Base-by-base conservation (phyloP, 768 basidiomycete genomes). In the Tylopilus subfusipes region DNA sequence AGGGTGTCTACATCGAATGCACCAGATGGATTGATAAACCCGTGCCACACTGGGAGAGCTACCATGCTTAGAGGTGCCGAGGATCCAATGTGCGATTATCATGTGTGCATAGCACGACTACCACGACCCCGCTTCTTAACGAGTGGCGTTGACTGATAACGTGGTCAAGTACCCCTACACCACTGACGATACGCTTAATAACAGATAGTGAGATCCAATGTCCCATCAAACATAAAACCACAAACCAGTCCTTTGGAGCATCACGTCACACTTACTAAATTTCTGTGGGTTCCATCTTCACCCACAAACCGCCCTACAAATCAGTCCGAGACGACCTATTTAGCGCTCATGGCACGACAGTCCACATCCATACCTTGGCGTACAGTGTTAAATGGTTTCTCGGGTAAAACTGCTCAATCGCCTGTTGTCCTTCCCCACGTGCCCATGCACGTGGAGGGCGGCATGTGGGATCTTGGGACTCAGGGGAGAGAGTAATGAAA, bases 261-360 rank as follows among this genome's bases (percentile, higher is more conserved):
- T 21, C 30, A 14, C 10, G 2, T 48, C 4, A 11, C 24, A 12
- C 14, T 27, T 13, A 22, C 33, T 55, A 63, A 3, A 11, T 22
- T 3, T 72, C 68, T 2, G 57, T 64, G 42, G 69, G 63, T 19
- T 61, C 64, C 78, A 78, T 76, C 51, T 65, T 75, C 29, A 77
- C 70, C 78, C 79, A 79, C 21, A 80, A 55, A 12, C 79, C 78
- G 2, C 76, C 77, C 77, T 78, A 38, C 2, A n/a, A 45, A 21
- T 14, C 10, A 48, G 34, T 31, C 10, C 30, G 10, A 31, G 12
- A 29, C 18, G 19, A 18, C 3, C 19, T 12, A 29, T 31, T 44
- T 16, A 39, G 21, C 16, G 19, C 14, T 10, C 42, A 40, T 1
- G 1, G 2, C 29, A 22, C 9, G 8, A 27, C 10, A 18, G 13